Evolutionary conservation across 139 green algal species (phyloP), one percentile per base, ranked within the genome.

Genomic region (Coccomyxa sp.): DNA sequence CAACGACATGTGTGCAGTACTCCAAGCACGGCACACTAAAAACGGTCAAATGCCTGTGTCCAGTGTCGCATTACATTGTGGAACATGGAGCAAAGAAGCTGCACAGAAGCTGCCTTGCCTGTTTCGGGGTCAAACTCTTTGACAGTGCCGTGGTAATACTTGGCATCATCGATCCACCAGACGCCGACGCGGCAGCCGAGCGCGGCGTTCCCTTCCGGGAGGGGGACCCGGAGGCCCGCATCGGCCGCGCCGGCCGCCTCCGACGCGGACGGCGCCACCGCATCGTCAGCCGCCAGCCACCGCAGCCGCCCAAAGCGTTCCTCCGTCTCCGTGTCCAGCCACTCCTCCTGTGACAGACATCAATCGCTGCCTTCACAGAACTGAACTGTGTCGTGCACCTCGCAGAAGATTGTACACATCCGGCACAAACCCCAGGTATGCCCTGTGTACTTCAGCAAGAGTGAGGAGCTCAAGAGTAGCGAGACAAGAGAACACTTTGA

Each of bases 261-360:
- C 18, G 80, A 27, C 0, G 67, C 80, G 9, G 51, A 67, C 0
- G 77, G 77, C 28, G 17, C 13, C 77, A 68, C 77, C 21, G 18
- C 77, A 23, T 81, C 76, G 18, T 32, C 21, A 23, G 13, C 57
- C 9, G 58, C 57, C 12, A 93, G 11, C 82, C 81, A 92, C 86
- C 91, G 87, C 84, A 95, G 79, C 10, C 91, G 79, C 18, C 86
- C 86, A 31, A 76, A 60, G 38, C 38, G 25, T 45, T 89, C 79
- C 86, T 95, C 93, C 58, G 58, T 58, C 23, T 13, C 58, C 25
- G 93, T 80, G 82, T 93, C 87, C 10, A 93, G 68, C 78, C 88
- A 88, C 80, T 88, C 88, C 9, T 80, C 75, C 85, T 86, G 71
- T 77, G 71, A 16, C 57, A 68, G 16, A 45, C n/a, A 79, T 32